Conservation (phyloP, 2,329 filamentous ascomycete species). For the Dryadomyces quercus-mongolicae region DNA sequence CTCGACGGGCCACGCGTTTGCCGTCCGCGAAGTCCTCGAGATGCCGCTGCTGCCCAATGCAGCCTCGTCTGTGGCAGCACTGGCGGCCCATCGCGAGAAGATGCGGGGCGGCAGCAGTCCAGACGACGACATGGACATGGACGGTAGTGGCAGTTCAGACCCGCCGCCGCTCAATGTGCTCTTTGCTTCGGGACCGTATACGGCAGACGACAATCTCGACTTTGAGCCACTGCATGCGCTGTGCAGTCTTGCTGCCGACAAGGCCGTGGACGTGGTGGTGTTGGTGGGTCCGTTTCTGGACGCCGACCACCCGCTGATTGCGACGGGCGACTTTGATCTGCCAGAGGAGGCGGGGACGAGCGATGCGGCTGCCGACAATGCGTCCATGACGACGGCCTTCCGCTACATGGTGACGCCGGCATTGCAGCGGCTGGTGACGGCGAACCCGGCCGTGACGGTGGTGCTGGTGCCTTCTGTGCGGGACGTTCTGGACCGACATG, state of each 20-base stretch:
- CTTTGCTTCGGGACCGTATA: slow-evolving; percentile 79
- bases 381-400: slow-evolving; percentile 75
- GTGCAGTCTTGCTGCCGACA: slow-evolving; percentile 63
- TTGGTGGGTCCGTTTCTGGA: slow-evolving; percentile 85
- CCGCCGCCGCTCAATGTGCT: slow-evolving; percentile 63
- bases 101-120: slow-evolving; percentile 34
- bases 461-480: slow-evolving; percentile 74
- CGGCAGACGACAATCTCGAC: slow-evolving; percentile 80
- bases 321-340: slow-evolving; percentile 66
- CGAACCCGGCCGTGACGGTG: slow-evolving; percentile 68
- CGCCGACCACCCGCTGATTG: slow-evolving; percentile 77
- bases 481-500: slow-evolving; percentile 69
- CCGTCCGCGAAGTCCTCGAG: slow-evolving; percentile 63
- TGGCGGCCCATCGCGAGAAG: slow-evolving; percentile 58
- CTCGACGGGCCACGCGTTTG: slow-evolving; percentile 71
- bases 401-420: slow-evolving; percentile 64
- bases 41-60: slow-evolving; percentile 64
- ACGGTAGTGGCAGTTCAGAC: slow-evolving; percentile 22
- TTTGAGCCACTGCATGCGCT: slow-evolving; percentile 79
- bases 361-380: slow-evolving; percentile 46
- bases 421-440: slow-evolving; percentile 55
- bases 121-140: slow-evolving; percentile 45
- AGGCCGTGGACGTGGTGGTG: slow-evolving; percentile 65
- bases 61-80: slow-evolving; percentile 51
- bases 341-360: slow-evolving; percentile 54